A percentile compares a stretch with the other conserved stretches of the same genome.
These are phyloP conservation scores for Apophysomyces variabilis DNA, from an alignment of 371 early-diverging fungal species.

Conservation along the genomic window DNA sequence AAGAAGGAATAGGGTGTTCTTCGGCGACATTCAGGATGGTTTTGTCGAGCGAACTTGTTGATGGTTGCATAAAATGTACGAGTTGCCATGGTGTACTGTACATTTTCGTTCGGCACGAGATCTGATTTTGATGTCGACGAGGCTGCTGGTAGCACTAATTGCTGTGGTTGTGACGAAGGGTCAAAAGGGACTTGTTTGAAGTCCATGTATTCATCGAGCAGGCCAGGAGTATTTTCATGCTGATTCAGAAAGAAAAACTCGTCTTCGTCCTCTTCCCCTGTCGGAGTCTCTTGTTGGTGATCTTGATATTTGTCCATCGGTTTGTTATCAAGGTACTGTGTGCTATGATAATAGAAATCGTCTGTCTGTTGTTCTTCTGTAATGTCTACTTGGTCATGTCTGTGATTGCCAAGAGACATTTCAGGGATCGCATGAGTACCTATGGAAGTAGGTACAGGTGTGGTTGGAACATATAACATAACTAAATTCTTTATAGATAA, in stretches of 20 bases:
- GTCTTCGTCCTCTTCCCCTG: conserved; percentile 16
- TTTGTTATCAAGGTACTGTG: not conserved
- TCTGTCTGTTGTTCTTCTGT: not conserved
- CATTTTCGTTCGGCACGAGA: conserved; percentile 10
- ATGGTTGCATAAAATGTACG: conserved; percentile 53
- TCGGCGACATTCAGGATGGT: conserved; percentile 28
- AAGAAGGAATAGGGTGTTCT: conserved; percentile 42
- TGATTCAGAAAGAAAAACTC: conserved; percentile 36
- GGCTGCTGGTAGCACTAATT: conserved; percentile 2
- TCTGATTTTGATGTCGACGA: conserved; percentile 10
- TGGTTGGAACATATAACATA: conserved; percentile 8
- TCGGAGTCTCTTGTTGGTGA: not conserved
- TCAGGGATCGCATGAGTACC: conserved; percentile 8
- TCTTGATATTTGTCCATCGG: not conserved
- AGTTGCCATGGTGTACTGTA: conserved; percentile 38
- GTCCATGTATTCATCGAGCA: conserved; percentile 22
- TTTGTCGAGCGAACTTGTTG: conserved; percentile 43
- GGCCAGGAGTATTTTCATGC: conserved; percentile 27
- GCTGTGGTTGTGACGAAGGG: not conserved
- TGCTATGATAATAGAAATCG: not conserved
- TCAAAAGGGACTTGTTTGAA: conserved; percentile 7
- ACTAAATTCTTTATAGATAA: not conserved
- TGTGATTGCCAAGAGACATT: conserved; percentile 7
- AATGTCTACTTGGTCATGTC: not conserved
- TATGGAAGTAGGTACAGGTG: not conserved